Evolutionary conservation across 2,329 filamentous ascomycete species (phyloP), one percentile per base, ranked within the genome.

Genomic region (Nigrospora oryzae): DNA sequence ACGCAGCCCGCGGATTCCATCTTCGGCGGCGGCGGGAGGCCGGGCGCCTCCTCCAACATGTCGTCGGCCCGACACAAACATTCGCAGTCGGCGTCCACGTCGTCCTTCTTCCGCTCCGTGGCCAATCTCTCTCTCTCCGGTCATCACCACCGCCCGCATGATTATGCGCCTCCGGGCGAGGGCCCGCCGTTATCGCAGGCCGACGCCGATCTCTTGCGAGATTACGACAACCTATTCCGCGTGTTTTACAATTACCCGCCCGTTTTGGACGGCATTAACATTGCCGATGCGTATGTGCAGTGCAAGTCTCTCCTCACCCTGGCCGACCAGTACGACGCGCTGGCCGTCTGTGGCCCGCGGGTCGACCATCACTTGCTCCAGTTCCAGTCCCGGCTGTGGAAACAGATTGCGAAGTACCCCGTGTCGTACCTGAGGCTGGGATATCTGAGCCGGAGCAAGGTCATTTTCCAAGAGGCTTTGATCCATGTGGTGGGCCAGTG

Each of bases 241-340:
- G 85, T 93, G 50, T 95, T 96, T 71, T 97, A 97, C 73, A 95
- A 96, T 63, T 87, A 94, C 62, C 71, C 89, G 0, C 91, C 91
- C 0, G 60, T 81, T 0, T 76, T 97, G 31, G 90, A 95, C 64
- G 77, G 79, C 23, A 75, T 93, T 62, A 95, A 93, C 62, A 95
- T 97, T 51, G 89, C 89, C 44, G 85, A 89, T 49, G 89, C 90
- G 19, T 96, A 96, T 60, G 83, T 93, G 37, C 89, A 96, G 65
- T 95, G 89, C 75, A 95, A 96, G 66, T 85, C 87, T 12, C 77
- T 97, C 3, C 77, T 97, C 36, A 80, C 81, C 12, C 74, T 96
- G 15, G 91, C 89, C n/a, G 90, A 96, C 65, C 88, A 93, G 70
- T 96, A 96, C 68, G 90, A 95, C 61, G 89, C 90, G 13, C 75